phyloP scores from a whole-genome alignment of 78 protist genomes.

The Capsaspora owczarzaki region DNA sequence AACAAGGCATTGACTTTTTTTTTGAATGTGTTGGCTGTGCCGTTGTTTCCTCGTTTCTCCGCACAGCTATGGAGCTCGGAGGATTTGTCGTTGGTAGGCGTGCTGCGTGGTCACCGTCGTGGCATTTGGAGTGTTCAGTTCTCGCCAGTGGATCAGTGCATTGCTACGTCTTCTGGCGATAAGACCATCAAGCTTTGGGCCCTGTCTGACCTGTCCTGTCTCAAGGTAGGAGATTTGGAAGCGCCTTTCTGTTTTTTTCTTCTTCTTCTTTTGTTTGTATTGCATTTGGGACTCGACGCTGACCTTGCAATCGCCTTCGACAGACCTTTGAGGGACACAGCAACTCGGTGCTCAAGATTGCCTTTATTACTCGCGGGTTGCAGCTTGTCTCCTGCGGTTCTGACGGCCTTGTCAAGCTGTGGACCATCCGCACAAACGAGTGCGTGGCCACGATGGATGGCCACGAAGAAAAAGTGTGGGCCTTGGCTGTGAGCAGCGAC shows the following conservation, averaged over 20 bases:
- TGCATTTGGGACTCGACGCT: background rate
- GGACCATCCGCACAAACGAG: constrained; percentile 76
- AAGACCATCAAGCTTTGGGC: constrained; percentile 78
- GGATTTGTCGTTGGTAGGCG: constrained; percentile 14
- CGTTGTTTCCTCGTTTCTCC: background rate
- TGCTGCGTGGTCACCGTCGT: constrained; percentile 74
- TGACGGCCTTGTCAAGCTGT: constrained; percentile 81
- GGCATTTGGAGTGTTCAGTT: constrained; percentile 74
- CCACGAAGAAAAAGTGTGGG: constrained; percentile 79
- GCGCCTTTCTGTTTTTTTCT: background rate
- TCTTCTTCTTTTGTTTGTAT: background rate
- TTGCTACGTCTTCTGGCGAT: constrained; percentile 70
- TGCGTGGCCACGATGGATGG: constrained; percentile 76
- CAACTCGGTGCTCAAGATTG: constrained; percentile 52
- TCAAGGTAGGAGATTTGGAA: constrained; percentile 35
- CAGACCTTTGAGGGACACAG: constrained; percentile 82
- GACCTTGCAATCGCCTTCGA: background rate
- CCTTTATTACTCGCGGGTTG: constrained; percentile 59
- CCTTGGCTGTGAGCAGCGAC: constrained; percentile 43
- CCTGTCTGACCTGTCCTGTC: constrained; percentile 52
- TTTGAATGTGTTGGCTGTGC: background rate
- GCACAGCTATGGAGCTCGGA: constrained; percentile 41
- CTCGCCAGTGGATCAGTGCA: constrained; percentile 75
- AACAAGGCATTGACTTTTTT: background rate
- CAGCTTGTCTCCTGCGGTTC: constrained; percentile 63